Base-by-base conservation (phyloP, 148 eudicot genomes). In the Rhododendron simsii region DNA sequence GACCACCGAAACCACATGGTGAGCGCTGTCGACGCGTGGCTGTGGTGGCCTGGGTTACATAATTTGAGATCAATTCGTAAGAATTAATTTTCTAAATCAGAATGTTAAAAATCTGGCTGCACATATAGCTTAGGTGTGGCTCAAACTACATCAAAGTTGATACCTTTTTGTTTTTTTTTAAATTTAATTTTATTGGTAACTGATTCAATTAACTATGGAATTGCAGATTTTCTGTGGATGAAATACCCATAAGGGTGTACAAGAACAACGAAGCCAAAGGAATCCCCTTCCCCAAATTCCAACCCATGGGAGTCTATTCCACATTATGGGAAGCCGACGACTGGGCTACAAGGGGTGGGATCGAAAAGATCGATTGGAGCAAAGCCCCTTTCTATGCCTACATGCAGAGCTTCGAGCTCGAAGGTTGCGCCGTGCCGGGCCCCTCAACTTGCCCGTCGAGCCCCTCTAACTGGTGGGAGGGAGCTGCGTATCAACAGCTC, bases 251-350 rank as follows among this genome's bases (percentile, higher is more conserved):
- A 33, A 91, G 98, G 28, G 98, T 94, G 1, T 94, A 94, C 94
- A 94, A 91, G 89, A 95, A 95, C 93, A 89, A 94, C 74, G 96
- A 91, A 88, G 93, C 93, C 10, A 91, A 23, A 82, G 96, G 96
- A 13, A 88, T 95, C 11, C 93, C 95, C 35, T 95, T 84, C 91
- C 98, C 95, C 1, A 94, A 89, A 55, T 77, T 85, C 71, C 95
- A 94, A 48, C 94, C 98, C 44, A 95, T 95, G 98, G 93, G 95
- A 86, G 90, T 95, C 9, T 93, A 87, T 87, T 91, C 95, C 3
- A 94, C 96, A 35, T 83, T 95, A 51, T 95, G 98, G 98, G 97
- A 95, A 59, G 98, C 98, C 2, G 95, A 95, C 63, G 92, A 95
- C 63, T 95, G 98, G 98, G 98, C 98, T 0, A 95, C 98, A 15